Evolutionary conservation across 768 basidiomycete genomes (phyloP), one percentile per base, ranked within the genome.

Genomic region (Tylopilus balloui): DNA sequence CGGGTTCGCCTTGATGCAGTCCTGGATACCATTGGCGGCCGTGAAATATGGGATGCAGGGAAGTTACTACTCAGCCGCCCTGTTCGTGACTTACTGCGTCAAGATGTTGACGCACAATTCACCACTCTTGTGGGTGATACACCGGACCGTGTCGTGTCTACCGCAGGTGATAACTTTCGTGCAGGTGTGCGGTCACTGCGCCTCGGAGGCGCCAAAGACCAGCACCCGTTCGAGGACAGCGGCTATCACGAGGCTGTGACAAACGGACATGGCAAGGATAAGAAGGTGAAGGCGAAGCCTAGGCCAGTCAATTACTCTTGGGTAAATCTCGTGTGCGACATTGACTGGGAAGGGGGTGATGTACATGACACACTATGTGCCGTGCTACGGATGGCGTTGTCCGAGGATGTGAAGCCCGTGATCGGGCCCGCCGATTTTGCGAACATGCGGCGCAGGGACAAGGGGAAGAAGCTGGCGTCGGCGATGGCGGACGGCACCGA

Each of bases 311-410:
- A 81, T 40, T 92, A 92, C 65, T 80, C 84, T 17, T 92, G 89
- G 88, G 79, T 92, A n/a, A 83, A 79, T 61, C 71, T 82, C 32
- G 80, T 81, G 29, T 85, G 86, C 52, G 90, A 91, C 61, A 80
- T 91, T 25, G 90, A 92, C 64, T 84, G 82, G 76, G 86, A 91
- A 58, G 90, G 90, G 23, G 77, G 81, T 48, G 84, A 89, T 63
- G 77, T 91, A 45, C 72, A 80, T 14, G 76, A 80, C 44, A 71
- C 76, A 28, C 60, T 80, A 3, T 70, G 61, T 17, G 69, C 70
- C 7, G 67, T 78, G 36, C 51, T 71, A 40, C 62, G 59, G 21
- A 61, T 76, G 61, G 72, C 72, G 3, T 63, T 65, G 43, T 59
- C 67, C 39, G 67, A 67, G 4, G 57, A 60, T 1, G 45, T 73